Evolutionary conservation across 305 asterid genomes (phyloP).

Genomic region (Fraxinus sp.): DNA sequence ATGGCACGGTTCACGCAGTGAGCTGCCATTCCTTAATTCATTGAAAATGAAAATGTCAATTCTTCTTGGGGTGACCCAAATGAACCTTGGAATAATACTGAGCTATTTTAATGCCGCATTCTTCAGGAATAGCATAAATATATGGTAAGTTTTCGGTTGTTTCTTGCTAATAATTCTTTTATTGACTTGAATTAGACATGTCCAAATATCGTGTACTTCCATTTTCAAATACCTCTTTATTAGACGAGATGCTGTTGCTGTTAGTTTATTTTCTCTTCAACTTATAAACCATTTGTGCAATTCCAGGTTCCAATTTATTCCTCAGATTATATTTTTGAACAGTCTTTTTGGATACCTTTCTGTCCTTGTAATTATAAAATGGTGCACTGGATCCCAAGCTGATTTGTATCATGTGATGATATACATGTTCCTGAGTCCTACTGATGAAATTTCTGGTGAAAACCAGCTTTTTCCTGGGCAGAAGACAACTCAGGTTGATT

Average conservation of each 20-base stretch:
- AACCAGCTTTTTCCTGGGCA: slow-evolving; percentile 75
- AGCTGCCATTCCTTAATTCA: slow-evolving; percentile 84
- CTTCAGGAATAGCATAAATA: slow-evolving; percentile 68
- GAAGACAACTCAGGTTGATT: slow-evolving; percentile 60
- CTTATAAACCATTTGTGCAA: slow-evolving; percentile 27
- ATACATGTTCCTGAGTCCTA: slow-evolving; percentile 92
- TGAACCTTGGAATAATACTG: slow-evolving; percentile 89
- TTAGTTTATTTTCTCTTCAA: slow-evolving; percentile 15
- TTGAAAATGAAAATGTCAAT: slow-evolving; percentile 95
- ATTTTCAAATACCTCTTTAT: slow-evolving; percentile 15
- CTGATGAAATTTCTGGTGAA: slow-evolving; percentile 67
- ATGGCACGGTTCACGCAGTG: slow-evolving; percentile 94
- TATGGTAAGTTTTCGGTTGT: slow-evolving; percentile 51
- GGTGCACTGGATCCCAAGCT: slow-evolving; percentile 90
- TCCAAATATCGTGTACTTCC: neutral
- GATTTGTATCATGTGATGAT: slow-evolving; percentile 94
- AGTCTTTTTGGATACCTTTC: slow-evolving; percentile 86
- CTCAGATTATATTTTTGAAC: slow-evolving; percentile 82
- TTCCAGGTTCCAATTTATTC: slow-evolving; percentile 86
- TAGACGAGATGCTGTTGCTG: neutral
- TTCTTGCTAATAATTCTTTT: slow-evolving; percentile 4
- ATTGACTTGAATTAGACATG: slow-evolving; percentile 1
- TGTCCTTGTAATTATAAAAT: slow-evolving; percentile 69
- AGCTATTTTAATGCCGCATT: slow-evolving; percentile 73
- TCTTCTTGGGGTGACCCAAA: slow-evolving; percentile 88